Conservation (phyloP, 208 protist species). For the Strigomonas culicis region DNA sequence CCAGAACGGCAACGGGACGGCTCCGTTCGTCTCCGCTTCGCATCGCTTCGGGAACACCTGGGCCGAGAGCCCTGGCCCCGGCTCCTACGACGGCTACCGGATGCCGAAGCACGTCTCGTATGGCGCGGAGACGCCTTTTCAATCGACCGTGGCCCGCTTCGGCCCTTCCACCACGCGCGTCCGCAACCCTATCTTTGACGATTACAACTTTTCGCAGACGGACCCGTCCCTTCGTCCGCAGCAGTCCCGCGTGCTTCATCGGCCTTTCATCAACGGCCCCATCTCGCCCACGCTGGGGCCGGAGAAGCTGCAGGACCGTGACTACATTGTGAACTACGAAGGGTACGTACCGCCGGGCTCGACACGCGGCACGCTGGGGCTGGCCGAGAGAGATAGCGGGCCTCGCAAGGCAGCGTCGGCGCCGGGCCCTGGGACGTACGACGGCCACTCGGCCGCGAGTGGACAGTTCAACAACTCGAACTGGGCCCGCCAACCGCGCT, state of each 20-base stretch:
- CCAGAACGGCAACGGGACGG: conserved; percentile 24
- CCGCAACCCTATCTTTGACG: conserved; percentile 18
- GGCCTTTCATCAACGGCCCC: conserved; percentile 28
- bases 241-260: not conserved
- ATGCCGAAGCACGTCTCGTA: conserved; percentile 31
- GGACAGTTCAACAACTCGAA: conserved; percentile 22
- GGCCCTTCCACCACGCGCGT: conserved; percentile 16
- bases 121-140: conserved; percentile 55
- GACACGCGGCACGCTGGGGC: conserved; percentile 46
- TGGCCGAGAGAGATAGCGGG: conserved; percentile 10
- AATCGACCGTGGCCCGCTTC: conserved; percentile 59
- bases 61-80: conserved; percentile 47
- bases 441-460: conserved; percentile 13
- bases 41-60: conserved; percentile 31
- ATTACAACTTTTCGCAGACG: not conserved
- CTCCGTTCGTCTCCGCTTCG: conserved; percentile 47
- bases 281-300: conserved; percentile 23
- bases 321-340: conserved; percentile 73
- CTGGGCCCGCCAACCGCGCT: conserved; percentile 70
- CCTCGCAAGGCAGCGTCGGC: conserved; percentile 5
- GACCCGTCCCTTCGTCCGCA: conserved; percentile 18
- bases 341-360: conserved; percentile 55
- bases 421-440: conserved; percentile 57
- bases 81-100: conserved; percentile 39
- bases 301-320: conserved; percentile 17